These are phyloP conservation scores for Populus tomentosa DNA, from an alignment of 441 rosid species.

Conservation along the genomic window DNA sequence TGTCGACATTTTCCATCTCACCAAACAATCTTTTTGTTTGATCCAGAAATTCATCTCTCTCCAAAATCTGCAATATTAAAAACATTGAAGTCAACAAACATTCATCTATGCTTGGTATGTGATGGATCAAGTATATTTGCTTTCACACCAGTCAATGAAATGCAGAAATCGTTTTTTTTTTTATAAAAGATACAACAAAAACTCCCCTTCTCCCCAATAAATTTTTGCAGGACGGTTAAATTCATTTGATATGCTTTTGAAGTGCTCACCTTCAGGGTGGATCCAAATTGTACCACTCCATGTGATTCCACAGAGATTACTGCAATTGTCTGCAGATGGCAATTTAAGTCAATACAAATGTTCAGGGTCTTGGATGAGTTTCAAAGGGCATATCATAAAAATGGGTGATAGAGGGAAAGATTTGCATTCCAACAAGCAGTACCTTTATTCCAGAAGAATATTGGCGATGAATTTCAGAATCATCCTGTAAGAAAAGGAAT, in stretches of 20 bases:
- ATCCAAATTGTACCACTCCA: conserved; percentile 81
- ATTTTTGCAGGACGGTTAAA: neutral
- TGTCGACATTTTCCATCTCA: conserved; percentile 25
- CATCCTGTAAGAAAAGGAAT: conserved; percentile 27
- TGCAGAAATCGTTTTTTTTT: neutral
- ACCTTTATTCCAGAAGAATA: conserved; percentile 62
- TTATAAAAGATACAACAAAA: neutral
- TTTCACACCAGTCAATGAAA: neutral
- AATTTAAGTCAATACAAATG: conserved; percentile 13
- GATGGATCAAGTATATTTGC: neutral
- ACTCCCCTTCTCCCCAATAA: neutral
- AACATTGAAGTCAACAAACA: conserved; percentile 9
- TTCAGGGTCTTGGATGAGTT: neutral
- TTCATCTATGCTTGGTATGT: conserved; percentile 3
- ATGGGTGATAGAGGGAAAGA: neutral
- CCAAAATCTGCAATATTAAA: conserved; percentile 47
- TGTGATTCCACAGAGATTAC: conserved; percentile 53
- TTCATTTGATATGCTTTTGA: conserved; percentile 2
- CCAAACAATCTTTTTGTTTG: conserved; percentile 43
- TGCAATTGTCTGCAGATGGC: conserved; percentile 59
- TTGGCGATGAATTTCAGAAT: conserved; percentile 32
- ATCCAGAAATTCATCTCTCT: conserved; percentile 52
- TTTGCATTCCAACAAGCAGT: neutral
- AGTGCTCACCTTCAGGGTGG: conserved; percentile 60
- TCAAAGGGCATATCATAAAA: neutral